Percentiles rank a stretch among this genome's conserved stretches.
phyloP scores from a whole-genome alignment of 257 asterid species.

The Buddleja alternifolia region DNA sequence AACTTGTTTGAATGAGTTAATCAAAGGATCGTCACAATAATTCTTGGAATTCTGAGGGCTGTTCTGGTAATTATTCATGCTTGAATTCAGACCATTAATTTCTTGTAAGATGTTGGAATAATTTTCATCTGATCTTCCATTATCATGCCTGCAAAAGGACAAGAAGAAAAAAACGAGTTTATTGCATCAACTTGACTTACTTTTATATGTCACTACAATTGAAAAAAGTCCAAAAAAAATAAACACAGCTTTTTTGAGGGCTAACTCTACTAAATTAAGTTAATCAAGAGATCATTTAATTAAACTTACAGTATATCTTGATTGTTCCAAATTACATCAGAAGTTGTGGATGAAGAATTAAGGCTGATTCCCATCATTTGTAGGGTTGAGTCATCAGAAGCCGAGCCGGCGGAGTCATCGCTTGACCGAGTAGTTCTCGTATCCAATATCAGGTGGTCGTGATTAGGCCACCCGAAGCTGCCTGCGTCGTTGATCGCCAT shows the following conservation, averaged over 20 bases:
- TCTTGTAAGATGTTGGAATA: conserved; percentile 45
- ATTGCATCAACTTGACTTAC: conserved; percentile 42
- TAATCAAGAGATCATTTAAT: not conserved
- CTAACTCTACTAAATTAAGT: conserved; percentile 20
- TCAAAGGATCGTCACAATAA: conserved; percentile 35
- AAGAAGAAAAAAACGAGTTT: conserved; percentile 41
- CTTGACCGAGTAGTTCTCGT: conserved; percentile 39
- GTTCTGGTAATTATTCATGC: conserved; percentile 48
- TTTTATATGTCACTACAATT: conserved; percentile 37
- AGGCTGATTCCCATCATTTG: conserved; percentile 36
- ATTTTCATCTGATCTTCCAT: conserved; percentile 50
- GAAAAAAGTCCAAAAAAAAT: conserved; percentile 27
- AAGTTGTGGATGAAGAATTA: conserved; percentile 33
- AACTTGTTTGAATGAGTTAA: conserved; percentile 20
- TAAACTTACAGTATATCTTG: conserved; percentile 59
- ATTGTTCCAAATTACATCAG: conserved; percentile 44
- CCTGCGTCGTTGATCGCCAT: conserved; percentile 44
- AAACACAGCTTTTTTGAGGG: conserved; percentile 21
- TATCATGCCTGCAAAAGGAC: conserved; percentile 58
- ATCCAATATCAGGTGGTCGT: conserved; percentile 30
- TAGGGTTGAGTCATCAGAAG: conserved; percentile 43
- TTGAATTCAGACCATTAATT: conserved; percentile 36
- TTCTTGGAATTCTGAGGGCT: conserved; percentile 27
- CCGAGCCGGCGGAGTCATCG: conserved; percentile 51
- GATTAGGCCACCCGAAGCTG: conserved; percentile 52